phyloP scores from a whole-genome alignment of 257 asterid genomes.

The Solanum sejunctum region DNA sequence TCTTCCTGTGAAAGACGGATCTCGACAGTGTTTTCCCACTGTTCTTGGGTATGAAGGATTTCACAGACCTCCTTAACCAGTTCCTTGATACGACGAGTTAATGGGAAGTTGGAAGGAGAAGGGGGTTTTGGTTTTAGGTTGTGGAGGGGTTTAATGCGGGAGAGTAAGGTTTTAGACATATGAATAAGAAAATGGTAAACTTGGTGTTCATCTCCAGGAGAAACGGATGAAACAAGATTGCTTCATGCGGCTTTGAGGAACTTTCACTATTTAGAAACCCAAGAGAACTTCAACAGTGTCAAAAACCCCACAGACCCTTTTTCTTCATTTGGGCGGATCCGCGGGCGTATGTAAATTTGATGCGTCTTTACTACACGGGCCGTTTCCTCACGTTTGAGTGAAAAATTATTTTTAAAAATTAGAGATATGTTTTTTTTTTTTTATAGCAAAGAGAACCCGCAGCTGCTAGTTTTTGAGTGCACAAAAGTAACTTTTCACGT shows the following conservation, averaged over 20 bases:
- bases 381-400: too few relatives aligned
- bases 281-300: neutral
- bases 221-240: neutral
- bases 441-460: too few relatives aligned
- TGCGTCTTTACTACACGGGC: neutral
- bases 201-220: slow-evolving; percentile 1
- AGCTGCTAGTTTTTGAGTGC: too few relatives aligned
- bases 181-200: neutral
- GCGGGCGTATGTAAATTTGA: neutral
- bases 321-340: neutral
- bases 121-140: slow-evolving; percentile 27
- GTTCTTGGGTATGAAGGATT: slow-evolving; percentile 38
- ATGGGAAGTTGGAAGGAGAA: slow-evolving; percentile 3
- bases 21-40: slow-evolving; percentile 53
- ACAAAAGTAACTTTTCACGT: too few relatives aligned
- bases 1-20: slow-evolving; percentile 46
- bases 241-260: neutral
- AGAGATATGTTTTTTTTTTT: too few relatives aligned
- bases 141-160: slow-evolving; percentile 52
- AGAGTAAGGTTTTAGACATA: slow-evolving; percentile 69
- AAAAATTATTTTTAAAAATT: too few relatives aligned
- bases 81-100: slow-evolving; percentile 27
- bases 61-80: slow-evolving; percentile 46
- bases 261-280: neutral
- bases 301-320: neutral